Evolutionary conservation across 768 basidiomycete genomes (phyloP), one percentile per base, ranked within the genome.

Genomic region (Suillus sp.): DNA sequence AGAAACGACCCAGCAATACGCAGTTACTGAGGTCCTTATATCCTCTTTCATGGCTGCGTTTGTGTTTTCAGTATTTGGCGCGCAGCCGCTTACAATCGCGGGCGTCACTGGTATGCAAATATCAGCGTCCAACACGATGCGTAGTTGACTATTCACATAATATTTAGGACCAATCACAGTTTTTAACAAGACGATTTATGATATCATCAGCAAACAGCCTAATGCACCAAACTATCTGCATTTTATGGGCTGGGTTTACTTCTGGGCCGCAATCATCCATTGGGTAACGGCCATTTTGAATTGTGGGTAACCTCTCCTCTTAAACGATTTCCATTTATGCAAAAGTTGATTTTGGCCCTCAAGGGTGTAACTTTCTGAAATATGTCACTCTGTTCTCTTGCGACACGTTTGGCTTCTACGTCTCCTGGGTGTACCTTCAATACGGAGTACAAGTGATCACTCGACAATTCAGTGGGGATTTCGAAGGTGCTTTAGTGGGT

Each of bases 371-470:
- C 71, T 90, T 93, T 67, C 81, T 96, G 45, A 86, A 83, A 82
- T 93, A 93, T 67, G 93, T 95, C 30, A 95, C 94, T 0, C 80
- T 92, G 8, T 95, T 96, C 75, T 89, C 93, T 25, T 95, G 93
- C 72, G 93, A 95, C 67, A 94, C 92, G 0, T 96, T 95, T 68
- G 93, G 94, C 1, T 96, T 95, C 75, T 96, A 95, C 73, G 93
- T 96, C 1, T 90, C 91, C 20, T 94, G 91, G 85, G 92, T 92
- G 1, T 94, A 93, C 69, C 81, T 92, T 7, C 92, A 96, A 76
- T 96, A 96, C 65, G 93, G 93, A 37, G 85, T 93, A 16, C 94
- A 95, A 76, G 86, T 94, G 25, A 78, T 91, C 64, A 91, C 89
- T 2, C 83, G 91, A 45, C 91, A 94, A 69, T 86, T 95, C 59